phyloP scores from a whole-genome alignment of 2,329 filamentous ascomycete species.

The Penicillium sp. region DNA sequence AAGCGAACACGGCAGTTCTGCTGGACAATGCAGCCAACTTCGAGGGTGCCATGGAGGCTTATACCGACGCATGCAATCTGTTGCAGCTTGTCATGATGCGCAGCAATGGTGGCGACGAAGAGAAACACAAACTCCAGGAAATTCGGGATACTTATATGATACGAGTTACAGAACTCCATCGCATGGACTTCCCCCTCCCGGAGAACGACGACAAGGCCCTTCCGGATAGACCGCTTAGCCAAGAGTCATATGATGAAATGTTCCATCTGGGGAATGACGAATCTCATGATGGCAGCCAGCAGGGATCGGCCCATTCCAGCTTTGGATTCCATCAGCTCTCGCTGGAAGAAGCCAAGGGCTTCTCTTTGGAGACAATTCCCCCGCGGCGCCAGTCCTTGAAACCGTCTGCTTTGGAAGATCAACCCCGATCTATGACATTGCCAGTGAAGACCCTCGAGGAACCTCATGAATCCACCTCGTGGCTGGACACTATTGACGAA shows the following conservation, averaged over 20 bases:
- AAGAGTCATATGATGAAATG: slow-evolving; percentile 52
- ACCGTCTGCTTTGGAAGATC: slow-evolving; percentile 36
- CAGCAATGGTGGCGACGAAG: slow-evolving; percentile 83
- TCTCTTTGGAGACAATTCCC: slow-evolving; percentile 35
- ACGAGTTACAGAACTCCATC: slow-evolving; percentile 82
- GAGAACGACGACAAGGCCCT: slow-evolving; percentile 69
- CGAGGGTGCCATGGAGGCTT: slow-evolving; percentile 85
- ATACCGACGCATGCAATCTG: slow-evolving; percentile 85
- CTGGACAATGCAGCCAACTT: slow-evolving; percentile 96
- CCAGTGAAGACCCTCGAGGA: slow-evolving; percentile 50
- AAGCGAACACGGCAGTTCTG: slow-evolving; percentile 92
- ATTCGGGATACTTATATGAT: slow-evolving; percentile 91
- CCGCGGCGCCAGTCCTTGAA: slow-evolving; percentile 43
- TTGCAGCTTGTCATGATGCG: slow-evolving; percentile 84
- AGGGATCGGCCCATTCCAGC: slow-evolving; percentile 54
- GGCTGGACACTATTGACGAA: slow-evolving; percentile 93
- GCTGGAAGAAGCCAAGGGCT: slow-evolving; percentile 25
- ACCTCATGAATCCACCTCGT: slow-evolving; percentile 80
- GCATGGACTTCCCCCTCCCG: slow-evolving; percentile 60
- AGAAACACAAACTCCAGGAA: slow-evolving; percentile 78
- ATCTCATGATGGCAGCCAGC: slow-evolving; percentile 15
- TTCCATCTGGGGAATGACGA: slow-evolving; percentile 39
- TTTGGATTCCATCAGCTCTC: slow-evolving; percentile 37
- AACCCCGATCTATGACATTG: slow-evolving; percentile 14
- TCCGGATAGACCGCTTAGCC: slow-evolving; percentile 68